Conservation (phyloP, 192 early-diverging fungal species). For the Neocallimastix lanati region DNA sequence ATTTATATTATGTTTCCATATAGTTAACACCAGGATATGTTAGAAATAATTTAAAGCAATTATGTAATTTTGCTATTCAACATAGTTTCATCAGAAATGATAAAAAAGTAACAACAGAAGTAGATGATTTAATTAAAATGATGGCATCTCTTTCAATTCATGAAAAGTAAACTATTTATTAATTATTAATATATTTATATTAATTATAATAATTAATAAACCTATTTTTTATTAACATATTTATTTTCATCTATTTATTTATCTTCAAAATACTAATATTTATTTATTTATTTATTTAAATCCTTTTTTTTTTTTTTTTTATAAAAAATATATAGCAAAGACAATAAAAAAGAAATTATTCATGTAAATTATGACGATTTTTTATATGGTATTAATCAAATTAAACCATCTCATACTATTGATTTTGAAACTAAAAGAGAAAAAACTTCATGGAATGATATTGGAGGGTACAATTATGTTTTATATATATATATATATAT, state of each 20-base stretch:
- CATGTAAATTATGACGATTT: slow-evolving; percentile 9
- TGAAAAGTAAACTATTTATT: not conserved
- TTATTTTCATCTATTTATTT: slow-evolving; percentile 18
- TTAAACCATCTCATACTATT: slow-evolving; percentile 39
- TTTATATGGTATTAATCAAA: slow-evolving; percentile 22
- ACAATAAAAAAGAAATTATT: not conserved
- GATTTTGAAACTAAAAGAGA: slow-evolving; percentile 34
- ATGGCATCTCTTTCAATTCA: not conserved
- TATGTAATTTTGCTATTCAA: slow-evolving; percentile 17
- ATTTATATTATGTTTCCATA: not conserved
- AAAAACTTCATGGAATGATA: slow-evolving; percentile 31
- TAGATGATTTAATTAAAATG: not conserved
- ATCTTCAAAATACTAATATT: too few species aligned
- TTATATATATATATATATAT: not conserved
- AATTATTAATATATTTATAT: not conserved
- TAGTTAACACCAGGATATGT: slow-evolving; percentile 45
- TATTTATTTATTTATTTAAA: too few species aligned
- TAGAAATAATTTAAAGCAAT: slow-evolving; percentile 21
- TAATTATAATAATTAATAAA: not conserved
- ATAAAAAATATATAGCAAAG: not conserved
- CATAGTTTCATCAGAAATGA: slow-evolving; percentile 1
- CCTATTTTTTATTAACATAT: not conserved
- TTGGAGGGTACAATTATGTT: slow-evolving; percentile 42
- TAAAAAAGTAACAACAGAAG: not conserved
- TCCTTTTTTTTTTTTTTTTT: too few species aligned